phyloP scores from a whole-genome alignment of 1,139 yeast species.

The Taphrina deformans region DNA sequence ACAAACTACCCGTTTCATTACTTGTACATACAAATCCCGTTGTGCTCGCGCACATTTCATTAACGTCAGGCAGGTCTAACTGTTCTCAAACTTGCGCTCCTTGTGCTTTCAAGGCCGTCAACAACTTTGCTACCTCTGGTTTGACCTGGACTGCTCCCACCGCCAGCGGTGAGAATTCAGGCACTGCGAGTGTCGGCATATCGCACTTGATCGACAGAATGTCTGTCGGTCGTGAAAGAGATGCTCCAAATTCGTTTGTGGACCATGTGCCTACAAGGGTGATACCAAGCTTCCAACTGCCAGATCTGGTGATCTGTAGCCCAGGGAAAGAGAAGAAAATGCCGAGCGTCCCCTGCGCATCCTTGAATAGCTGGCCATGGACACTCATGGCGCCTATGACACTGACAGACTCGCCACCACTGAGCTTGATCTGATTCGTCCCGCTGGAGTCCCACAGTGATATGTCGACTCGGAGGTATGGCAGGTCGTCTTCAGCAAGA shows the following conservation, averaged over 20 bases:
- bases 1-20: no score
- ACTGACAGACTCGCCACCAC: background rate
- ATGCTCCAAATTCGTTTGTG: background rate
- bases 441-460: conserved; percentile 17
- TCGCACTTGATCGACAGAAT: background rate
- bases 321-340: conserved; percentile 17
- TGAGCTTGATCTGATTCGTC: background rate
- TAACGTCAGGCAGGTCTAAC: background rate
- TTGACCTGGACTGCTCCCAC: conserved; percentile 1
- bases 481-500: conserved; percentile 12
- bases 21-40: background rate
- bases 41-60: background rate
- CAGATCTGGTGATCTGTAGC: conserved; percentile 18
- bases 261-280: conserved; percentile 9
- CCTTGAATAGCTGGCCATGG: conserved; percentile 4
- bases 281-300: conserved; percentile 6
- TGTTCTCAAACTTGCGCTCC: conserved; percentile 5
- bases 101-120: conserved; percentile 4
- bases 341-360: background rate
- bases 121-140: background rate
- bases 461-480: conserved; percentile 9
- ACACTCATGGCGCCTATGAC: background rate
- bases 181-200: background rate
- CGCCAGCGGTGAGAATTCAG: conserved; percentile 11
- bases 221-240: background rate